These are phyloP conservation scores for Leptographium wingfieldii DNA, from an alignment of 2,329 filamentous ascomycete genomes.

Conservation along the genomic window DNA sequence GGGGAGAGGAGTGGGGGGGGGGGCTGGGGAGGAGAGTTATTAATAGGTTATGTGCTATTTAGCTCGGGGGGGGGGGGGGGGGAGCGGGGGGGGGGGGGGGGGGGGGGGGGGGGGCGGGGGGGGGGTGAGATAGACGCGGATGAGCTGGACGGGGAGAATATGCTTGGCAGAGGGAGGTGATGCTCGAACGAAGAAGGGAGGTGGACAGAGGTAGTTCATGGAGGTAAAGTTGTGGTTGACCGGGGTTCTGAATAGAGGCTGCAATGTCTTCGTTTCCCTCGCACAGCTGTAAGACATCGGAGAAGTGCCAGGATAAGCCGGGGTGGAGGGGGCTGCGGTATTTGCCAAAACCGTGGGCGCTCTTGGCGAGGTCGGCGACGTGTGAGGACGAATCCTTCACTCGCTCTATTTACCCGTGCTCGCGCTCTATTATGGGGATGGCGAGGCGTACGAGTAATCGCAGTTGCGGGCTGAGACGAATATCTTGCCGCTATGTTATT, in stretches of 20 bases:
- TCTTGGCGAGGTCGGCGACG: neutral
- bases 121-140: neutral
- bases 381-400: neutral
- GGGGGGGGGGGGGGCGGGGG: no score
- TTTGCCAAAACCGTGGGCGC: neutral
- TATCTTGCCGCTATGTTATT: neutral
- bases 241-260: neutral
- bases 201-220: no score
- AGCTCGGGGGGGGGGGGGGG: no score
- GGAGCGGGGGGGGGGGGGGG: no score
- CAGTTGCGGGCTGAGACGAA: neutral
- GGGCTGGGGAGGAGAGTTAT: no score
- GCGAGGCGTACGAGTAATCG: neutral
- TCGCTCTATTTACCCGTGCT: neutral
- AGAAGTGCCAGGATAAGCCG: conserved; percentile 6
- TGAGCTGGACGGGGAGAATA: neutral
- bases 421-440: neutral
- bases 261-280: conserved; percentile 17
- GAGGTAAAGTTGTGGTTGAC: neutral
- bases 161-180: neutral
- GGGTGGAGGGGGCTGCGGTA: neutral
- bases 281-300: conserved; percentile 21
- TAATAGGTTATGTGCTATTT: no score
- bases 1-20: no score
- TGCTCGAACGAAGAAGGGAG: neutral